Conservation (phyloP, 495 filamentous ascomycete genomes). For the Corynascus novoguineensis region DNA sequence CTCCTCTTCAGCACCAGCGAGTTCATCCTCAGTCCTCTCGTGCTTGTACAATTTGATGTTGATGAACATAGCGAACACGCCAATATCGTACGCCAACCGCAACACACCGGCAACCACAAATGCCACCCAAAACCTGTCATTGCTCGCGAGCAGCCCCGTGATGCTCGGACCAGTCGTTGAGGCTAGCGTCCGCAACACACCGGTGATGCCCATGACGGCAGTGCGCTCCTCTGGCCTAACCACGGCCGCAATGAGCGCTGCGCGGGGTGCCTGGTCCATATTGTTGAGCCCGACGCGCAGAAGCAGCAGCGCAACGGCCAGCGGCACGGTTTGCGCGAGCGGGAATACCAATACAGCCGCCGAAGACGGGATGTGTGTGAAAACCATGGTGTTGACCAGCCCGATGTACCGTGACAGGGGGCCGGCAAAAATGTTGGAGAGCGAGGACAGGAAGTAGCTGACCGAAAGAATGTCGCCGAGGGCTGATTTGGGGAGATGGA, state of each 20-base stretch:
- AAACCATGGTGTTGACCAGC: constrained; percentile 57
- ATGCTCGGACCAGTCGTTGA: constrained; percentile 62
- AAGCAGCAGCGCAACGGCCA: constrained; percentile 59
- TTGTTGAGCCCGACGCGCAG: constrained; percentile 52
- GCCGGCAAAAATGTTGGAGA: constrained; percentile 64
- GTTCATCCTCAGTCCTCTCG: constrained; percentile 16
- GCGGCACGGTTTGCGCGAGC: constrained; percentile 32
- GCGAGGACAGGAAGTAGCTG: constrained; percentile 29
- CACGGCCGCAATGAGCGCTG: constrained; percentile 72
- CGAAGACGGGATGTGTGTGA: constrained; percentile 43
- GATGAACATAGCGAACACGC: constrained; percentile 63
- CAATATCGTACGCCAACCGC: constrained; percentile 67
- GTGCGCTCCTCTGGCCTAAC: constrained; percentile 72
- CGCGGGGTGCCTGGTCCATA: constrained; percentile 80
- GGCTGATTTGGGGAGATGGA: constrained; percentile 59
- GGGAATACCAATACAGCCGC: constrained; percentile 39
- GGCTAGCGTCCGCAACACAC: constrained; percentile 61
- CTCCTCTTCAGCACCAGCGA: background rate
- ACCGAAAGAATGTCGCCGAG: constrained; percentile 39
- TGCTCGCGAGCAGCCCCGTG: constrained; percentile 64
- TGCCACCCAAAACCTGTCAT: constrained; percentile 62
- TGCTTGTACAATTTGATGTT: constrained; percentile 43
- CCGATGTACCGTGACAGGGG: constrained; percentile 73
- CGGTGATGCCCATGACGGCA: constrained; percentile 70
- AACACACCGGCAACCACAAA: constrained; percentile 68